Base-by-base conservation (phyloP, 768 basidiomycete genomes). In the Pleurotus tuber-regium region DNA sequence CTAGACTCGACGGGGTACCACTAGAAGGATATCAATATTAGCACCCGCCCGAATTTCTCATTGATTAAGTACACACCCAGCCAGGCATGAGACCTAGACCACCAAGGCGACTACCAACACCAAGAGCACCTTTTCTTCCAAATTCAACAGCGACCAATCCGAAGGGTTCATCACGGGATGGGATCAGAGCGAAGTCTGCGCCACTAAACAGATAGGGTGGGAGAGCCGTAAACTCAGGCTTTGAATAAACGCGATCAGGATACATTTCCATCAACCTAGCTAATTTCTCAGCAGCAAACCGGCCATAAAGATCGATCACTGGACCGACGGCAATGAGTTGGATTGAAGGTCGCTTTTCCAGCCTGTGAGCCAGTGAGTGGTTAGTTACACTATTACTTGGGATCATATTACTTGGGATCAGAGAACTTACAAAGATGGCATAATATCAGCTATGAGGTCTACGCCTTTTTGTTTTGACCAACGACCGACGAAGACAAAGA, bases 391-490 rank as follows among this genome's bases (percentile, higher is more conserved):
- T n/a, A n/a, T n/a, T n/a, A n/a, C n/a, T n/a, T n/a, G n/a, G n/a
- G n/a, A n/a, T n/a, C n/a, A n/a, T n/a, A n/a, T n/a, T n/a, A n/a
- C n/a, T n/a, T n/a, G n/a, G n/a, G 24, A 28, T 42, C 33, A 43
- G 14, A 47, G 58, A 10, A 79, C 89, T 60, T 63, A 90, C 85
- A 97, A 63, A 2, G 82, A 78, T 19, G 93, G 94, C 89, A 97
- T 90, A 56, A 97, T 86, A 68, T 97, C 94, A 7, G 94, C 94
- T 58, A 97, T 97, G 36, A 97, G 74, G 70, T 97, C 94, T n/a
- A 97, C 92, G 70, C 90, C 94, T 69, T 97, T 97, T 68, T 97
- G 94, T 68, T 96, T 97, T 4, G 94, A 97, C 94, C 94, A 97
- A 56, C 94, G 87, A 64, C 94, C 94, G 57, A 97, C 94, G 68